phyloP scores from a whole-genome alignment of 768 basidiomycete species.

The Lenzites betulinus region DNA sequence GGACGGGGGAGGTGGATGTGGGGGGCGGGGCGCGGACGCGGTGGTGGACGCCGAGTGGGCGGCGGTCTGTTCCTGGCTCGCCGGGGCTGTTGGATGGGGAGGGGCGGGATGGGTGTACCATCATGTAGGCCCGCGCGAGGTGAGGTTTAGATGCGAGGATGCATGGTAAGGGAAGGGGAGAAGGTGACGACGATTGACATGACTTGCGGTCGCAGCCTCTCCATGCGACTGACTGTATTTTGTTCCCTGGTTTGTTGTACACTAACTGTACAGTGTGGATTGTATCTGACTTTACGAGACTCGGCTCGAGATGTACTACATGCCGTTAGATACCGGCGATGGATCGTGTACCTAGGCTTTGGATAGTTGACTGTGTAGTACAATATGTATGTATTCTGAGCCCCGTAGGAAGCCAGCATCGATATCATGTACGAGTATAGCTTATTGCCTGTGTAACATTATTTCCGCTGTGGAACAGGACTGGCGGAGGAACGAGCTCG shows the following conservation, averaged over 20 bases:
- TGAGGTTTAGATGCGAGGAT: neutral
- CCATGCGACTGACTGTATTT: neutral
- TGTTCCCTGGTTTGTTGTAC: slow-evolving; percentile 8
- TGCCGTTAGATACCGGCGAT: neutral
- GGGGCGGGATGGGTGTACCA: slow-evolving; percentile 63
- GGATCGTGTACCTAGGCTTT: neutral
- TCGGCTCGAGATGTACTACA: neutral
- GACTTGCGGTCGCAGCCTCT: neutral
- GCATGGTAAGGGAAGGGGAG: no score
- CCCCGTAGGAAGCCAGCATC: neutral
- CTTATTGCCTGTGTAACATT: slow-evolving; percentile 9
- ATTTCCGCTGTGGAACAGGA: neutral
- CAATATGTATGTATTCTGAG: slow-evolving; percentile 5
- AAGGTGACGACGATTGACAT: neutral
- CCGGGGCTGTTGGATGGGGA: slow-evolving; percentile 43
- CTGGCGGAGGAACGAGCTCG: no score
- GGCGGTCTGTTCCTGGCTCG: slow-evolving; percentile 49
- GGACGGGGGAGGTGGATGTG: slow-evolving; percentile 23
- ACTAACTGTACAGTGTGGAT: slow-evolving; percentile 12
- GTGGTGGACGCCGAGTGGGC: slow-evolving; percentile 61
- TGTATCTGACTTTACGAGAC: neutral
- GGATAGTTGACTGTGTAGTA: neutral
- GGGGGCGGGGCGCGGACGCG: slow-evolving; percentile 29
- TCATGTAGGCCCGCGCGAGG: slow-evolving; percentile 52
- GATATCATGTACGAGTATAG: slow-evolving; percentile 9